Evolutionary conservation across 139 green algal species (phyloP).

Genomic region (Tetraselmis chui): DNA sequence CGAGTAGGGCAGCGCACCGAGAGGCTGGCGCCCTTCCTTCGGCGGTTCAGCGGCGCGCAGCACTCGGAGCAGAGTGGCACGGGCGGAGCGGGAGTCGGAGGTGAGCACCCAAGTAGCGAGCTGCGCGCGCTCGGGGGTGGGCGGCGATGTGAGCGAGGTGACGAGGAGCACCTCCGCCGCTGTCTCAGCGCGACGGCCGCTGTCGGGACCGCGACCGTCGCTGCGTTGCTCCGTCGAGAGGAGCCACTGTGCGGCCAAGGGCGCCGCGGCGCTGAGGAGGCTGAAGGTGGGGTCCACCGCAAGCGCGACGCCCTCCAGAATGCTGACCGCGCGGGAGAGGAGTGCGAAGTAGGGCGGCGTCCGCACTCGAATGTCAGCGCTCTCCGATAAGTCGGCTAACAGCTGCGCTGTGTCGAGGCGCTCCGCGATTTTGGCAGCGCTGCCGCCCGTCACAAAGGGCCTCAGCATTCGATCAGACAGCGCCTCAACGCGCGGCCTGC

Average conservation of each 20-base stretch:
- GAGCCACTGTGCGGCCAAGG: conserved; percentile 1
- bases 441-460: conserved; percentile 6
- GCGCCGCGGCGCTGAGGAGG: conserved; percentile 8
- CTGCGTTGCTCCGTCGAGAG: not conserved
- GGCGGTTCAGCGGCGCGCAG: not conserved
- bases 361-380: not conserved
- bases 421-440: not conserved
- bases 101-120: not conserved
- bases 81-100: not conserved
- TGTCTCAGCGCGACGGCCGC: too few species aligned
- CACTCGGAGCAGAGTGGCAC: not conserved
- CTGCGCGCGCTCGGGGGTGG: not conserved
- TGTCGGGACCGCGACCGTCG: not conserved
- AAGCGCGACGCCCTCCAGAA: conserved; percentile 10
- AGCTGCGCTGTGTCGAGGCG: not conserved
- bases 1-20: not conserved
- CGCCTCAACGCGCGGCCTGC: not conserved
- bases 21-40: not conserved
- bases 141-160: not conserved
- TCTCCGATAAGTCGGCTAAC: not conserved
- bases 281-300: conserved; percentile 7
- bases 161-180: not conserved
- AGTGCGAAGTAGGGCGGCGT: conserved; percentile 14
- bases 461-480: conserved; percentile 4
- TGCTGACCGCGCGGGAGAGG: not conserved